Evolutionary conservation across 2,329 filamentous ascomycete genomes (phyloP).

Genomic region (Epichloe glyceriae): DNA sequence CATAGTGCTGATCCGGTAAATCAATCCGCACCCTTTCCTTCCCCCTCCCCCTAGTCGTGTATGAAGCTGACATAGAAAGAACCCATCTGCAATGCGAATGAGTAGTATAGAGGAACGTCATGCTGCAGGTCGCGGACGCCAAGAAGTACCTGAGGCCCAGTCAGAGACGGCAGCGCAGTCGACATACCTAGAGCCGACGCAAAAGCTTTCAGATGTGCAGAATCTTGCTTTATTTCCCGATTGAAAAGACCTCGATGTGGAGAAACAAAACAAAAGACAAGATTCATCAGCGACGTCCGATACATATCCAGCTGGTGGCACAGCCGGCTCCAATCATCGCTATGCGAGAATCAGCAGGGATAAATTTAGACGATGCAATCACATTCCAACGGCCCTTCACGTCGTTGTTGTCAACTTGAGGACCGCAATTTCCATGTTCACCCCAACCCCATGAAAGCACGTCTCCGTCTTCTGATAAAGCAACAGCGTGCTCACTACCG

Average conservation of each 20-base stretch:
- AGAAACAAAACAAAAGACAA: not conserved
- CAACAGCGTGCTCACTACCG: constrained; percentile 85
- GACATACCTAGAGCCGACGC: constrained; percentile 52
- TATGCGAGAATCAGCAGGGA: constrained; percentile 39
- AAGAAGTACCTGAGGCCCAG: constrained; percentile 10
- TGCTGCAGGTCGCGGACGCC: constrained; percentile 10
- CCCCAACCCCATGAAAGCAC: constrained; percentile 92
- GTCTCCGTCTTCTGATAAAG: constrained; percentile 48
- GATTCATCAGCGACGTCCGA: constrained; percentile 14
- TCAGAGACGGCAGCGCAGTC: constrained; percentile 13
- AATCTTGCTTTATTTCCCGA: constrained; percentile 31
- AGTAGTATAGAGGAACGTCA: constrained; percentile 22
- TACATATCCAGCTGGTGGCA: constrained; percentile 72
- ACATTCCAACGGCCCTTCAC: constrained; percentile 58
- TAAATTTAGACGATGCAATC: constrained; percentile 44
- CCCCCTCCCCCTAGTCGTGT: not conserved
- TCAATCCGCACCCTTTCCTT: constrained; percentile 2
- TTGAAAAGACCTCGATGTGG: constrained; percentile 7
- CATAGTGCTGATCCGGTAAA: constrained; percentile 50
- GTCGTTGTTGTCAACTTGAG: constrained; percentile 47
- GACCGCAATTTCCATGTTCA: constrained; percentile 92
- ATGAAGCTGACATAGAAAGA: constrained; percentile 24
- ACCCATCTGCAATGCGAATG: constrained; percentile 30
- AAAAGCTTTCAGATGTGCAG: constrained; percentile 56
- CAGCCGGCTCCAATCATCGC: constrained; percentile 67